Conservation (phyloP, 2,329 filamentous ascomycete genomes). For the Podosphaera fusca region DNA sequence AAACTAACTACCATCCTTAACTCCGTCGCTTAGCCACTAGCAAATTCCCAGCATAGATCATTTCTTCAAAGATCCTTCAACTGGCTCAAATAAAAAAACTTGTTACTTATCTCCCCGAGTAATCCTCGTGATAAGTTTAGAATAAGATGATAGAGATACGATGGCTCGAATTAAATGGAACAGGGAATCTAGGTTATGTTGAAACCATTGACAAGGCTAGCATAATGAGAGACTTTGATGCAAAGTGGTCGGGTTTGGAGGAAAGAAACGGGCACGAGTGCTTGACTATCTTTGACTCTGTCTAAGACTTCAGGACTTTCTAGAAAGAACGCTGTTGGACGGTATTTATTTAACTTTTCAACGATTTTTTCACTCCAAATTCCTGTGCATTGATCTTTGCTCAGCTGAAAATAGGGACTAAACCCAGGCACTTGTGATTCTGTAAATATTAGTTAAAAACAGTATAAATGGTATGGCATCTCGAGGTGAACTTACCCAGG, state of each 20-base stretch:
- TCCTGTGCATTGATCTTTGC: constrained; percentile 36
- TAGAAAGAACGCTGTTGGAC: constrained; percentile 34
- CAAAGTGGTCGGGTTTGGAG: constrained; percentile 11
- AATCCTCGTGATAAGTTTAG: no score
- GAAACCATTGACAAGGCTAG: constrained; percentile 10
- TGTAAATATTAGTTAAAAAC: constrained; percentile 14
- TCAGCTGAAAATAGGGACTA: constrained; percentile 49
- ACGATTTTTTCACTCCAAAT: constrained; percentile 52
- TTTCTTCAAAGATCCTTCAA: no score
- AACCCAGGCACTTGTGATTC: constrained; percentile 47
- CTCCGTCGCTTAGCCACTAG: no score
- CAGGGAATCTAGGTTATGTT: constrained; percentile 7
- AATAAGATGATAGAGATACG: no score
- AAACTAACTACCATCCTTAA: no score
- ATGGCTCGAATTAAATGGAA: no score
- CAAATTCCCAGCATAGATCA: no score
- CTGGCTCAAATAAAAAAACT: no score
- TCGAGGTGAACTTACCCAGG: constrained; percentile 25
- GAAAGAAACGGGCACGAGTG: constrained; percentile 8
- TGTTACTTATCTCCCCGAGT: no score
- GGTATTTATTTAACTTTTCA: constrained; percentile 30
- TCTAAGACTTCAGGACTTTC: constrained; percentile 42
- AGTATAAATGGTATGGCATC: not conserved
- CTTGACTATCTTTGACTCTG: constrained; percentile 35
- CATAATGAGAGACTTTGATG: constrained; percentile 14